These are phyloP conservation scores for Trichoderma atrobrunneum DNA, from an alignment of 2,329 filamentous ascomycete genomes.

Conservation along the genomic window DNA sequence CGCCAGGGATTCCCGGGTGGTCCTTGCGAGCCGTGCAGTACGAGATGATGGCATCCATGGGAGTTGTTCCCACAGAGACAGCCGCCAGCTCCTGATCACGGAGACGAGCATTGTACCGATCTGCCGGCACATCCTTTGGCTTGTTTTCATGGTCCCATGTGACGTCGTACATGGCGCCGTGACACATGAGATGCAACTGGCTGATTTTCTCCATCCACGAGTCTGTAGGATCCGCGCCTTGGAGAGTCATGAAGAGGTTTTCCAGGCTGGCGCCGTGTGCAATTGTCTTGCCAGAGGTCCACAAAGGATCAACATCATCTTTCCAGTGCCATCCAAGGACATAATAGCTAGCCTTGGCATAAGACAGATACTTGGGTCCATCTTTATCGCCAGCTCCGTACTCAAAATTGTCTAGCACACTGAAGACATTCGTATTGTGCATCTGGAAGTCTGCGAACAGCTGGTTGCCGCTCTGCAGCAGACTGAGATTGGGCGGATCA, in stretches of 20 bases:
- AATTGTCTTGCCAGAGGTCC: slow-evolving; percentile 7
- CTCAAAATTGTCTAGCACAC: not conserved
- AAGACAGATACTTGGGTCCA: slow-evolving; percentile 24
- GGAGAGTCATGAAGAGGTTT: slow-evolving; percentile 26
- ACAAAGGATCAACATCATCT: slow-evolving; percentile 24
- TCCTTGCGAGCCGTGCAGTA: not conserved
- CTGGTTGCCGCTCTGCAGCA: not conserved
- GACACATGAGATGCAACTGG: not conserved
- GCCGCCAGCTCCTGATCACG: not conserved
- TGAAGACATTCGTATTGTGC: not conserved
- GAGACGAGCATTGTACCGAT: not conserved
- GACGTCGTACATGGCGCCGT: not conserved
- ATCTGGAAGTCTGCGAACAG: not conserved
- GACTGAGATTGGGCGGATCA: not conserved
- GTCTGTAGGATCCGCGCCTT: not conserved
- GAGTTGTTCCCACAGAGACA: not conserved
- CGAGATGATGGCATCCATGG: not conserved
- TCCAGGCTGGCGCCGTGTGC: slow-evolving; percentile 22
- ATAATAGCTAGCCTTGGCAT: slow-evolving; percentile 37
- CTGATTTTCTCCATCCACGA: not conserved
- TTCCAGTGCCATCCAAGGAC: slow-evolving; percentile 41
- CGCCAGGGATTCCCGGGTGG: not conserved
- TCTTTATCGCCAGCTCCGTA: not conserved
- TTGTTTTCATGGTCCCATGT: not conserved
- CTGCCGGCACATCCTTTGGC: not conserved